Base-by-base conservation (phyloP, 768 basidiomycete species). In the Russula virescens region DNA sequence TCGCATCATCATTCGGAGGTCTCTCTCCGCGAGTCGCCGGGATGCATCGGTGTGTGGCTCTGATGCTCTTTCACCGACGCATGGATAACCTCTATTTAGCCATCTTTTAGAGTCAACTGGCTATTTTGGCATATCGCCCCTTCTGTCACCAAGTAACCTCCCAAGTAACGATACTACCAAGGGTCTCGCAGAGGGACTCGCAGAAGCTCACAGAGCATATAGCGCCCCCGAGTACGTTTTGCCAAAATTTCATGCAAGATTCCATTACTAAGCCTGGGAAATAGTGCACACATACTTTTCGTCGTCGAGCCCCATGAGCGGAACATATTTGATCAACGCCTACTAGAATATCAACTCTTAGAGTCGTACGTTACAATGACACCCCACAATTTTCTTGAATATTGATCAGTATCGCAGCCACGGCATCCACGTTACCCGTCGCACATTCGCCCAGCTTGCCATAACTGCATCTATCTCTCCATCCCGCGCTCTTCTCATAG, bases 261-360 rank as follows among this genome's bases (percentile, higher is more conserved):
- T 31, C 34, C 49, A 8, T 23, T 19, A 28, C 23, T 54, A 26
- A 42, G 23, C 43, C n/a, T 48, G 55, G n/a, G n/a, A n/a, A n/a
- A n/a, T n/a, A n/a, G n/a, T n/a, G n/a, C n/a, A n/a, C n/a, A n/a
- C n/a, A n/a, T 59, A 1, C 78, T 98, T 14, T 91, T 98, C 69
- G 92, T 98, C 21, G 84, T 92, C 0, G 94, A 95, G 69, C 80
- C 84, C 5, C 82, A 83, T 45, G 96, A 98, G 72, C 81, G 95
- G 42, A 99, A 99, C 73, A 82, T 96, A 5, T 98, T 98, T 71
- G 96, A 98, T 73, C 96, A 99, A n/a, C n/a, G n/a, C n/a, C n/a
- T n/a, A n/a, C n/a, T n/a, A n/a, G n/a, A n/a, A n/a, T n/a, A n/a
- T n/a, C 87, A 92, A 64, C 78, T 99, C 0, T 73, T 92, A 0